These are phyloP conservation scores for Arthroderma uncinatum DNA, from an alignment of 2,329 filamentous ascomycete genomes.

Conservation along the genomic window DNA sequence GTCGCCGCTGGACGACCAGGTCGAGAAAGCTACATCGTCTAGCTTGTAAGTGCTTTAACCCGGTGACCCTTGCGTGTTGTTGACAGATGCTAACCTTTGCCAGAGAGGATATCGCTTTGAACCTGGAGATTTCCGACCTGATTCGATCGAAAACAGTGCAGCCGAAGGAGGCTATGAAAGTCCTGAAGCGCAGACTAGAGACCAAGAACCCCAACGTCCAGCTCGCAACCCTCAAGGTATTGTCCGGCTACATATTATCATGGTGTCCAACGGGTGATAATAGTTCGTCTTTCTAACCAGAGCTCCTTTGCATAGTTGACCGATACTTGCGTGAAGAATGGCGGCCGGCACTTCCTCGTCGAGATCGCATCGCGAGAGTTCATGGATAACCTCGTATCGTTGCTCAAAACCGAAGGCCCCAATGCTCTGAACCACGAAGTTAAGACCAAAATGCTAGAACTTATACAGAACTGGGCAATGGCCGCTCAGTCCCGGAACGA, in stretches of 20 bases:
- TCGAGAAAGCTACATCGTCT: conserved; percentile 87
- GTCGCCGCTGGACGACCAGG: conserved; percentile 89
- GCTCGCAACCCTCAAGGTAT: conserved; percentile 87
- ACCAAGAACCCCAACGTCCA: conserved; percentile 98
- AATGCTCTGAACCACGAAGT: conserved; percentile 75
- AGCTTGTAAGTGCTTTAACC: conserved; percentile 57
- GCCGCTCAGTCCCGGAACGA: conserved; percentile 78
- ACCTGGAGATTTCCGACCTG: conserved; percentile 94
- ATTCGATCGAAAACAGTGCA: conserved; percentile 96
- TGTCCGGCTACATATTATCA: too few species aligned
- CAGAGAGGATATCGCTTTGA: conserved; percentile 92
- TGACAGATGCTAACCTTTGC: not conserved
- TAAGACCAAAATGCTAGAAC: conserved; percentile 76
- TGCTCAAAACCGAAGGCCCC: conserved; percentile 67
- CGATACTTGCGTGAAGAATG: conserved; percentile 98
- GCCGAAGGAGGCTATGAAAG: conserved; percentile 96
- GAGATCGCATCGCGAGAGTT: conserved; percentile 97
- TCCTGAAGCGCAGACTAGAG: conserved; percentile 83
- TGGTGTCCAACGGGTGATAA: too few species aligned
- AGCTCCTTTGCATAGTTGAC: conserved; percentile 53
- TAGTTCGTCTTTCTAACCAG: conserved; percentile 4
- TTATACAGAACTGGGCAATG: conserved; percentile 86
- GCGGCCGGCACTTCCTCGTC: conserved; percentile 82
- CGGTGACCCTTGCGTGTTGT: conserved; percentile 4
- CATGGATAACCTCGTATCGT: conserved; percentile 89